Conservation (phyloP, 2,329 filamentous ascomycete genomes). For the Ascochyta pisi region DNA sequence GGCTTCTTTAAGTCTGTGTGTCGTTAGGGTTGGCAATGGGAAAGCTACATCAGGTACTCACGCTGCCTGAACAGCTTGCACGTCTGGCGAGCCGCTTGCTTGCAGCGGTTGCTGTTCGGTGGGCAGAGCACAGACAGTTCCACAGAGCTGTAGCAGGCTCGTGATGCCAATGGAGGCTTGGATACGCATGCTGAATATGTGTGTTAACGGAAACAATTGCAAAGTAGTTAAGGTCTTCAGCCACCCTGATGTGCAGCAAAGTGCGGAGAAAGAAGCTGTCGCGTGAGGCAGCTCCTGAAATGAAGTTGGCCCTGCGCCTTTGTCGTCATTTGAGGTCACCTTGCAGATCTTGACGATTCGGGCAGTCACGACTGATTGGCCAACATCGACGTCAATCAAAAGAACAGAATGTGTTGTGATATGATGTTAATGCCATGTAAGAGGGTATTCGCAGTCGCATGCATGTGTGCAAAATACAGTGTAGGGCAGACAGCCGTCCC, state of each 20-base stretch:
- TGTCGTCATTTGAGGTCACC: conserved; percentile 40
- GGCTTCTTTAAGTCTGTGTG: conserved; percentile 45
- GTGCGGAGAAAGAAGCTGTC: conserved; percentile 14
- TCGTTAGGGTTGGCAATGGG: conserved; percentile 1
- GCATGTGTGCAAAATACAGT: conserved; percentile 4
- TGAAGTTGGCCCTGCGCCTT: conserved; percentile 21
- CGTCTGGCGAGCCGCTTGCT: conserved; percentile 18
- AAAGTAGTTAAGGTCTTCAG: not conserved
- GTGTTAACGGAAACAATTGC: not conserved
- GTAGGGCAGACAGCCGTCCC: conserved; percentile 3
- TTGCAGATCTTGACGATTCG: conserved; percentile 29
- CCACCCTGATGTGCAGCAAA: not conserved
- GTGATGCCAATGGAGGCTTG: conserved; percentile 13
- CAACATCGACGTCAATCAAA: conserved; percentile 4
- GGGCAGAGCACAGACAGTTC: conserved; percentile 28
- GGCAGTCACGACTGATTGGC: conserved; percentile 21
- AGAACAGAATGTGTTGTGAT: not conserved
- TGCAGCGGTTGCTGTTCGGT: conserved; percentile 36
- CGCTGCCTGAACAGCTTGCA: conserved; percentile 39
- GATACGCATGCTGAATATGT: conserved; percentile 24
- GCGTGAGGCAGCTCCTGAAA: conserved; percentile 22
- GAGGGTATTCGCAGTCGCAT: conserved; percentile 22
- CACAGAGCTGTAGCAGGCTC: conserved; percentile 28
- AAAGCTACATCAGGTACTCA: conserved; percentile 15
- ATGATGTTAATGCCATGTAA: conserved; percentile 7